A percentile compares a stretch with the other conserved stretches of the same genome.
Evolutionary conservation across 176 grass and related monocot species (phyloP).

Genomic region (bread wheat (Triticum aestivum)): IWGSC_CS_RefSeq_v2.1 NC_057799.1:62652920-62653419

Average conservation of each 20-base stretch:
- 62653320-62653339: constrained; percentile 11
- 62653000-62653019: too few relatives aligned
- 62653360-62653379: neutral
- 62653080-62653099: too few relatives aligned
- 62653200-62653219: neutral
- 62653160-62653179: neutral
- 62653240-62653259: constrained; percentile 35
- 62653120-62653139: too few relatives aligned
- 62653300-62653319: constrained; percentile 38
- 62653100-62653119: too few relatives aligned
- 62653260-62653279: constrained; percentile 43
- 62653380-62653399: constrained; percentile 55
- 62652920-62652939: too few relatives aligned
- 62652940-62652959: too few relatives aligned
- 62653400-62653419: constrained; percentile 42
- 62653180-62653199: neutral
- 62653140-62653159: neutral
- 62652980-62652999: too few relatives aligned
- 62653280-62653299: constrained; percentile 54
- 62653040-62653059: too few relatives aligned
- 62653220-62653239: constrained; percentile 38
- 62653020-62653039: too few relatives aligned
- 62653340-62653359: constrained; percentile 24
- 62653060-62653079: too few relatives aligned
- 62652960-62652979: too few relatives aligned